Conservation (phyloP, 768 basidiomycete genomes). For the Amanita rimosa region DNA sequence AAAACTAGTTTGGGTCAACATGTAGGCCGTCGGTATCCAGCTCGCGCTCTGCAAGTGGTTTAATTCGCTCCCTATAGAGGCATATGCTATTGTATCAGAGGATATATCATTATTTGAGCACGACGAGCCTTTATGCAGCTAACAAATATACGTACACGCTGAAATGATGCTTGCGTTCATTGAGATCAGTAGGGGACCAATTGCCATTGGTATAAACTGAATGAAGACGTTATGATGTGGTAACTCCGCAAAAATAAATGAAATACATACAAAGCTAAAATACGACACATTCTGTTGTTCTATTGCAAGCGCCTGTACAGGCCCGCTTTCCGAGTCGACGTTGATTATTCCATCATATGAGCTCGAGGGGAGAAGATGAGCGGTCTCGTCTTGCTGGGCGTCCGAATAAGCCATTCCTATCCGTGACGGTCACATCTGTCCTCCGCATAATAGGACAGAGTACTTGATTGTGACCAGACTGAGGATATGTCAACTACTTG, state of each 20-base stretch:
- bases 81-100: slow-evolving; percentile 25
- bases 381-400: not conserved
- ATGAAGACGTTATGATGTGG: not conserved
- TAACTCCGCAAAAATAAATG: slow-evolving; percentile 1
- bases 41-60: slow-evolving; percentile 53
- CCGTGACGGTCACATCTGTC: too few species aligned
- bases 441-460: too few species aligned
- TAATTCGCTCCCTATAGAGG: slow-evolving; percentile 46
- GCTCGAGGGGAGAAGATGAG: not conserved
- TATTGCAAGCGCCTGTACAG: not conserved
- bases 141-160: slow-evolving; percentile 21
- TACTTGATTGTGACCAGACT: too few species aligned
- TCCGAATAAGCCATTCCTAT: not conserved
- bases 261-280: not conserved
- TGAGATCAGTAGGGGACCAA: slow-evolving; percentile 37
- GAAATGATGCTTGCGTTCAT: slow-evolving; percentile 43
- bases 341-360: not conserved
- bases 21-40: slow-evolving; percentile 56
- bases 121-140: not conserved
- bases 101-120: not conserved
- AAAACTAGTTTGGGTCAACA: slow-evolving; percentile 49
- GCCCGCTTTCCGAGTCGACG: not conserved
- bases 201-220: slow-evolving; percentile 34
- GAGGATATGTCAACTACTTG: too few species aligned
- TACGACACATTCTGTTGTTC: not conserved